phyloP scores from a whole-genome alignment of 2,329 filamentous ascomycete genomes.

The Sclerotinia borealis region DNA sequence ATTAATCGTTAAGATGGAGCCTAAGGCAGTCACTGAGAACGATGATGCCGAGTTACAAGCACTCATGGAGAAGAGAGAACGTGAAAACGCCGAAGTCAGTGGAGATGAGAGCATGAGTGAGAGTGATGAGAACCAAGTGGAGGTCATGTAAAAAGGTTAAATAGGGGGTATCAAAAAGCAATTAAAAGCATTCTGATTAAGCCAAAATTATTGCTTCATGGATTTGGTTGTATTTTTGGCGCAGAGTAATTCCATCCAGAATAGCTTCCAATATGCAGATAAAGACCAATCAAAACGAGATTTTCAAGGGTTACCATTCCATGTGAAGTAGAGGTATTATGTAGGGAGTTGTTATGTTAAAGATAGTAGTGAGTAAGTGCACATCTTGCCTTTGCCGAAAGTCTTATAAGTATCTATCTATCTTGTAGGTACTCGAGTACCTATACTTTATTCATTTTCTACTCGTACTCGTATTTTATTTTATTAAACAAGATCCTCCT shows the following conservation, averaged over 20 bases:
- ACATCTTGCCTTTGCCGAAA: no score
- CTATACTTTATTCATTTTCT: no score
- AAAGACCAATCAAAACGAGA: background rate
- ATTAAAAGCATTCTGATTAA: slow-evolving; percentile 17
- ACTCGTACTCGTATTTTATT: no score
- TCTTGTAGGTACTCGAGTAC: no score
- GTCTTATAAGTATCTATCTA: no score
- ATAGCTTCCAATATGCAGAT: slow-evolving; percentile 2
- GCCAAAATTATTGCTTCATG: slow-evolving; percentile 4
- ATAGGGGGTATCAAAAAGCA: slow-evolving; percentile 25
- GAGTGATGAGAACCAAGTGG: slow-evolving; percentile 80
- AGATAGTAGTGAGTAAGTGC: no score
- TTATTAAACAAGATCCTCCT: no score
- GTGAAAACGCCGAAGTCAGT: slow-evolving; percentile 95
- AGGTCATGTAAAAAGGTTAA: slow-evolving; percentile 37
- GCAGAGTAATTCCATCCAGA: slow-evolving; percentile 19
- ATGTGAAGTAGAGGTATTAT: background rate
- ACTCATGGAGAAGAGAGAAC: slow-evolving; percentile 97
- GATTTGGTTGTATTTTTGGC: slow-evolving; percentile 30
- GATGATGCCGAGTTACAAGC: slow-evolving; percentile 96
- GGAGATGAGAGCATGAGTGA: slow-evolving; percentile 95
- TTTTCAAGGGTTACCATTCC: background rate
- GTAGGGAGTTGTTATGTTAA: no score
- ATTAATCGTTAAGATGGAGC: slow-evolving; percentile 93
- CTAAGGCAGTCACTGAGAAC: slow-evolving; percentile 97